Evolutionary conservation across 2,329 filamentous ascomycete species (phyloP).

Genomic region (Fusarium buharicum): DNA sequence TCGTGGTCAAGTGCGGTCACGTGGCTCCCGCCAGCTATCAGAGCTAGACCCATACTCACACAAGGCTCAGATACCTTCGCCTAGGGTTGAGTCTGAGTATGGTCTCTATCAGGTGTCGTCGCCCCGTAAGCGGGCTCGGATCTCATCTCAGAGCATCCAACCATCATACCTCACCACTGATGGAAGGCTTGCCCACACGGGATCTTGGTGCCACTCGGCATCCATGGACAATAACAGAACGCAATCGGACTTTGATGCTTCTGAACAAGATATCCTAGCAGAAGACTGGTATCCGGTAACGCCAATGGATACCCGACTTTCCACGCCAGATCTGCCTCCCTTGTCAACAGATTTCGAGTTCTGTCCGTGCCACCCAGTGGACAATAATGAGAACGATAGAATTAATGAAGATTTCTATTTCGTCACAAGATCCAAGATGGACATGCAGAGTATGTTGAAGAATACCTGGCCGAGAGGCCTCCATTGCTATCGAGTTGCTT

Average conservation of each 20-base stretch:
- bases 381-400: constrained; percentile 23
- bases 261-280: constrained; percentile 3
- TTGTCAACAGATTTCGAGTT: constrained; percentile 42
- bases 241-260: background rate
- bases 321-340: constrained; percentile 40
- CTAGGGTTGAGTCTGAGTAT: background rate
- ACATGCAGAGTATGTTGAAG: constrained; percentile 37
- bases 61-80: background rate
- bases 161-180: background rate
- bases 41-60: background rate
- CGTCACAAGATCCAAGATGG: constrained; percentile 38
- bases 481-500: constrained; percentile 5
- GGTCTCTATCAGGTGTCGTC: background rate
- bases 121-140: constrained; percentile 14
- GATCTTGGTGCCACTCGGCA: constrained; percentile 36
- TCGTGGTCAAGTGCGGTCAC: constrained; percentile 11
- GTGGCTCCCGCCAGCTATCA: constrained; percentile 4
- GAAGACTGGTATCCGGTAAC: constrained; percentile 29
- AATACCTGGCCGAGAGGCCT: background rate
- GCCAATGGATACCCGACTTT: constrained; percentile 30
- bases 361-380: constrained; percentile 30
- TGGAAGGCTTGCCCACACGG: constrained; percentile 25
- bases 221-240: background rate
- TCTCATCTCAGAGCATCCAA: constrained; percentile 11
- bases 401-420: constrained; percentile 40